Percentiles rank a stretch among this genome's conserved stretches.
phyloP scores from a whole-genome alignment of 2,329 filamentous ascomycete genomes.

The Alternaria rosae region DNA sequence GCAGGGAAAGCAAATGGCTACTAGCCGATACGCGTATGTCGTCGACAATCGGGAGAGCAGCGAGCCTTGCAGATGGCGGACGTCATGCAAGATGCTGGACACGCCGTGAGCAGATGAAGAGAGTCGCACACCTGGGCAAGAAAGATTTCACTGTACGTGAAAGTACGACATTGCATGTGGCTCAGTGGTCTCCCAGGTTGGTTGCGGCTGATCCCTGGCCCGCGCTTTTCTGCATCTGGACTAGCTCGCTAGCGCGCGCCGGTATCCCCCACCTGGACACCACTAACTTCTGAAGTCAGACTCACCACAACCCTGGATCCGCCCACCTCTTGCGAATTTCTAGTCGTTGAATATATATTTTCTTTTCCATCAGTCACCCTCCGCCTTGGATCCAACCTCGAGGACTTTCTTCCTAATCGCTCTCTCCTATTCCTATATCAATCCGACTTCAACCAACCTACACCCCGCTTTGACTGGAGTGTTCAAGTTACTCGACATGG shows the following conservation, averaged over 20 bases:
- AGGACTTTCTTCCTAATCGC: not conserved
- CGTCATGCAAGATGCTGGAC: not conserved
- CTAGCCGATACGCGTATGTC: not conserved
- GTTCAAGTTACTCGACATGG: constrained; percentile 11
- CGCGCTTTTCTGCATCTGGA: too few relatives aligned
- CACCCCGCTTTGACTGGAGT: not conserved
- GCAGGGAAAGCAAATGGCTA: not conserved
- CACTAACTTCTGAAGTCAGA: too few relatives aligned
- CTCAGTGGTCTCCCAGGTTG: too few relatives aligned
- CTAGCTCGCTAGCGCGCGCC: too few relatives aligned
- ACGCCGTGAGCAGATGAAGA: too few relatives aligned
- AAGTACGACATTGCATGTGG: too few relatives aligned
- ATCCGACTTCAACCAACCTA: not conserved
- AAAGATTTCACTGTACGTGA: too few relatives aligned
- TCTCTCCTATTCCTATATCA: not conserved
- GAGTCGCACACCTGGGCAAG: too few relatives aligned
- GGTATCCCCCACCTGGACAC: too few relatives aligned
- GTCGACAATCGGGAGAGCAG: not conserved
- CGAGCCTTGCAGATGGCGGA: not conserved
- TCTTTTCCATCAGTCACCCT: too few relatives aligned
- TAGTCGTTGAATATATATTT: too few relatives aligned
- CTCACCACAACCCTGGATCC: not conserved
- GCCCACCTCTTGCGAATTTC: not conserved
- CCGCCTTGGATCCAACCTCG: not conserved
- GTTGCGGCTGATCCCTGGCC: too few relatives aligned